Evolutionary conservation across 768 basidiomycete species (phyloP).

Genomic region (Tubosaeta sp.): DNA sequence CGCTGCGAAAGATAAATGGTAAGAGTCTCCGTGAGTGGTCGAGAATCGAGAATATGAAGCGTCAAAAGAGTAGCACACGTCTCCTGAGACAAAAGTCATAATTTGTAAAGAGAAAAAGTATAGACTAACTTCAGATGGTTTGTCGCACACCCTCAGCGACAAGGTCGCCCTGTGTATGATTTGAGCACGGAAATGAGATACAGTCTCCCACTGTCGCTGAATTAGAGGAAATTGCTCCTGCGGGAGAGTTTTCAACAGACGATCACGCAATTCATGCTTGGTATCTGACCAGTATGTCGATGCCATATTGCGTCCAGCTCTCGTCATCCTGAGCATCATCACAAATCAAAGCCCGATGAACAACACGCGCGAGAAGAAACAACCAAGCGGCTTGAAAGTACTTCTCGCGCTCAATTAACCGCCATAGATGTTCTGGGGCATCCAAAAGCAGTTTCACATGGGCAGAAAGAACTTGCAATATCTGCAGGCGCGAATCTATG

Average conservation of each 20-base stretch:
- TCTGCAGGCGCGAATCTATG: slow-evolving; percentile 62
- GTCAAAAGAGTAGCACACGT: slow-evolving; percentile 76
- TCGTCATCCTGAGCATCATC: slow-evolving; percentile 64
- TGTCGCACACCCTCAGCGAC: slow-evolving; percentile 59
- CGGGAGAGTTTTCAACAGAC: background rate
- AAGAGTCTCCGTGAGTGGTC: slow-evolving; percentile 71
- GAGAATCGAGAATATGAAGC: slow-evolving; percentile 85
- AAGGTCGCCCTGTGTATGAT: slow-evolving; percentile 86
- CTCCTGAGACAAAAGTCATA: slow-evolving; percentile 41
- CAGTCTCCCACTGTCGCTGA: slow-evolving; percentile 89
- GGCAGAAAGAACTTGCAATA: slow-evolving; percentile 73
- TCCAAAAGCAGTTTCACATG: slow-evolving; percentile 91
- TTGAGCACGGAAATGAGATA: slow-evolving; percentile 82
- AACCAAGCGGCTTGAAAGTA: slow-evolving; percentile 86
- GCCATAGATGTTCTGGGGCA: slow-evolving; percentile 89
- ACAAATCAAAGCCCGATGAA: slow-evolving; percentile 67
- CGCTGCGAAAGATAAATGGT: slow-evolving; percentile 69
- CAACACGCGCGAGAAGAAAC: slow-evolving; percentile 80
- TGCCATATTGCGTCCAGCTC: slow-evolving; percentile 52
- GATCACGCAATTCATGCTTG: background rate
- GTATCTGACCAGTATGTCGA: slow-evolving; percentile 55
- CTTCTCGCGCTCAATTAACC: slow-evolving; percentile 73
- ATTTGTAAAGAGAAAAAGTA: background rate
- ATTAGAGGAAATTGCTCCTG: slow-evolving; percentile 86
- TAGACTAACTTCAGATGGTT: slow-evolving; percentile 48